A percentile compares a stretch with the other conserved stretches of the same genome.
Evolutionary conservation across 2,329 filamentous ascomycete genomes (phyloP).

Genomic region (Neonectria faginata): DNA sequence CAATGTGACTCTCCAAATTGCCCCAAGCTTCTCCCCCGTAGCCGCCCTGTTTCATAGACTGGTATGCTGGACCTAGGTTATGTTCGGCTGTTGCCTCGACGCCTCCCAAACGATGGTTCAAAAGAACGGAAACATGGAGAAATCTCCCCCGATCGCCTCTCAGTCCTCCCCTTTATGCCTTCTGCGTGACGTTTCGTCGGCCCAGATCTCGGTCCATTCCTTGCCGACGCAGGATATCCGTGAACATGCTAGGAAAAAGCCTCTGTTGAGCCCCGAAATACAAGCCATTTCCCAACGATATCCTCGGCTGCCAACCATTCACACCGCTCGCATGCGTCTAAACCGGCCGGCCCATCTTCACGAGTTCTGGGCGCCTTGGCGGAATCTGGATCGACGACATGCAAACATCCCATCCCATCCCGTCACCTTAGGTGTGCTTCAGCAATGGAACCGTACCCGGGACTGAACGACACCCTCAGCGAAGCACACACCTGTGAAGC

Average conservation of each 20-base stretch:
- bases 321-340: background rate
- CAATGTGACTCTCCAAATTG: slow-evolving; percentile 16
- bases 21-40: slow-evolving; percentile 11
- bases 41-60: slow-evolving; percentile 19
- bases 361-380: background rate
- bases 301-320: slow-evolving; percentile 9
- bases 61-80: slow-evolving; percentile 31
- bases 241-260: background rate
- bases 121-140: slow-evolving; percentile 35
- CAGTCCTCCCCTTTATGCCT: slow-evolving; percentile 5
- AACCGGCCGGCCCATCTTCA: background rate
- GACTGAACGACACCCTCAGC: background rate
- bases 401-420: background rate
- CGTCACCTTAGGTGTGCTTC: background rate
- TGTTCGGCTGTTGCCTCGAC: slow-evolving; percentile 29
- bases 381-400: slow-evolving; percentile 9
- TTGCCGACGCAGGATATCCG: background rate
- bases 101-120: slow-evolving; percentile 12
- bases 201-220: slow-evolving; percentile 14
- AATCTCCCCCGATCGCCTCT: slow-evolving; percentile 6
- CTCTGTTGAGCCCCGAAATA: slow-evolving; percentile 5
- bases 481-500: slow-evolving; percentile 1
- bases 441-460: background rate
- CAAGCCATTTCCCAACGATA: background rate
- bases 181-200: slow-evolving; percentile 13